These are phyloP conservation scores for Phytophthora sp. DNA, from an alignment of 352 stramenopile species.

Conservation along the genomic window DNA sequence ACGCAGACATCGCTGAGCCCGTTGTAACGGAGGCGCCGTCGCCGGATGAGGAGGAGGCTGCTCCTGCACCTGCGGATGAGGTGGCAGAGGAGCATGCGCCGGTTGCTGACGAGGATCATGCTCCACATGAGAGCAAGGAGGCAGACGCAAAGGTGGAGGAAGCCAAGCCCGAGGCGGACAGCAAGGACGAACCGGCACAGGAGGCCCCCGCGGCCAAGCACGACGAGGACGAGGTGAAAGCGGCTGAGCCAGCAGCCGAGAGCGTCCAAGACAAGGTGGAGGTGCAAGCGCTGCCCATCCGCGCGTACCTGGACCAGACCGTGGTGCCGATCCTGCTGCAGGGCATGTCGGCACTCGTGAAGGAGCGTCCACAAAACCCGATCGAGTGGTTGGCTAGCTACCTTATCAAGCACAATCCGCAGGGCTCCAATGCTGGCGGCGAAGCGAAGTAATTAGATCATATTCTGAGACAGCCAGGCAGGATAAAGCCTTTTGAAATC, in stretches of 20 bases:
- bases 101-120: slow-evolving; percentile 16
- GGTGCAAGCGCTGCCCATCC: slow-evolving; percentile 94
- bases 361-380: slow-evolving; percentile 96
- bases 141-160: slow-evolving; percentile 39
- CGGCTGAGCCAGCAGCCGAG: slow-evolving; percentile 74
- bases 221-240: slow-evolving; percentile 53
- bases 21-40: slow-evolving; percentile 25
- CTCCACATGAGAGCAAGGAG: slow-evolving; percentile 43
- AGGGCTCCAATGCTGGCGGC: slow-evolving; percentile 60
- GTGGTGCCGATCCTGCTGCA: slow-evolving; percentile 98
- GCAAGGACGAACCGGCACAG: slow-evolving; percentile 28
- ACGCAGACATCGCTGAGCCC: slow-evolving; percentile 29
- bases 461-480: slow-evolving; percentile 6
- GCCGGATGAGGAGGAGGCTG: slow-evolving; percentile 19
- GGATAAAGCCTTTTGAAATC: slow-evolving; percentile 8
- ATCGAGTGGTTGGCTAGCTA: slow-evolving; percentile 97
- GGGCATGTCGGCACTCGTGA: slow-evolving; percentile 97
- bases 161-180: slow-evolving; percentile 24
- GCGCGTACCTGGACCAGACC: slow-evolving; percentile 98
- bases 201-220: slow-evolving; percentile 36
- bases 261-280: slow-evolving; percentile 91
- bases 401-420: slow-evolving; percentile 97
- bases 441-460: slow-evolving; percentile 66
- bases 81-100: slow-evolving; percentile 8
- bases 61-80: slow-evolving; percentile 1